phyloP scores from a whole-genome alignment of 768 basidiomycete genomes.

The Mycena vitilis region DNA sequence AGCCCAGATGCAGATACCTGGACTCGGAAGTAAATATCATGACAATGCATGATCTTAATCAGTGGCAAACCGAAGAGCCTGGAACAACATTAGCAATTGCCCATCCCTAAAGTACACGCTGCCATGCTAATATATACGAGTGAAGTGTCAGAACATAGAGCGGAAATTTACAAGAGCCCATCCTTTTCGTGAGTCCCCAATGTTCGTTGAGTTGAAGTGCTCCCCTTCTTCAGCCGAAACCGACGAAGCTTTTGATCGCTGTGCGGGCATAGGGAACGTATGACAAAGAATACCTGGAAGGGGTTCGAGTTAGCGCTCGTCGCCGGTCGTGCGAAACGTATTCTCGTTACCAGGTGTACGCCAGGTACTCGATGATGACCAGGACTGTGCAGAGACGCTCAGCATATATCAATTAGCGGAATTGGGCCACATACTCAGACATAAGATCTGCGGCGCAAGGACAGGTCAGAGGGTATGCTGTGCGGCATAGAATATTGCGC shows the following conservation, averaged over 20 bases:
- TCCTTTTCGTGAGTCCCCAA: not conserved
- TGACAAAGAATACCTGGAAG: conserved; percentile 67
- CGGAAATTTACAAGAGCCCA: not conserved
- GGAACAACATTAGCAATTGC: too few species aligned
- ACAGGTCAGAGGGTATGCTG: not conserved
- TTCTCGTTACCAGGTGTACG: conserved; percentile 75
- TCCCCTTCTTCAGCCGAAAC: conserved; percentile 49
- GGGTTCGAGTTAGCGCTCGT: too few species aligned
- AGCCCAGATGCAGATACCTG: too few species aligned
- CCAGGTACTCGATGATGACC: conserved; percentile 91
- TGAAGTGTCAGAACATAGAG: conserved; percentile 22
- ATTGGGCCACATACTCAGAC: conserved; percentile 63
- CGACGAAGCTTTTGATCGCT: conserved; percentile 75
- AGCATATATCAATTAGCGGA: conserved; percentile 24
- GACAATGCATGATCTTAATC: too few species aligned
- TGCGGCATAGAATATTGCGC: not conserved
- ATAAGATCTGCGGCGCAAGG: conserved; percentile 61
- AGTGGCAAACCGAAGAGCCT: too few species aligned
- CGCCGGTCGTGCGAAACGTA: too few species aligned
- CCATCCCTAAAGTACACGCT: conserved; percentile 1
- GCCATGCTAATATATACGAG: conserved; percentile 15
- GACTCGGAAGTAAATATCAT: too few species aligned
- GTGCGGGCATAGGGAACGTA: conserved; percentile 94
- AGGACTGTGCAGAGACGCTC: conserved; percentile 71
- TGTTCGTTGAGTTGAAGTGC: conserved; percentile 24